Evolutionary conservation across 768 basidiomycete genomes (phyloP), one percentile per base, ranked within the genome.

Genomic region (Glaciozyma martinii): DNA sequence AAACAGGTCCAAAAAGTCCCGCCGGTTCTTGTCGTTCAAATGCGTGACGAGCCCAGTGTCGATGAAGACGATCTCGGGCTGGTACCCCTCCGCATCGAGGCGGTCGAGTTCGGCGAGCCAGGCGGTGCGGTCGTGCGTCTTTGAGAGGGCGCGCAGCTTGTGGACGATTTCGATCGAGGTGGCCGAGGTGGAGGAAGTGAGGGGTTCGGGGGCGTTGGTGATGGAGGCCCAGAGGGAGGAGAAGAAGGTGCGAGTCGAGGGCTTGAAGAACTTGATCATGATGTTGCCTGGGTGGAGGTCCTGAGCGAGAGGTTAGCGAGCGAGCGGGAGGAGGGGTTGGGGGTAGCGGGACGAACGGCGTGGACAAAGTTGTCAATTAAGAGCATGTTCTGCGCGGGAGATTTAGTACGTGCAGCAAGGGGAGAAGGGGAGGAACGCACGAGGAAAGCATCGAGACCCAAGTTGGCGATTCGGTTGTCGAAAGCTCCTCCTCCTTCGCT

Each of bases 281-380:
- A 97, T 93, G 76, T 98, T 98, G 37, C 94, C 94, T 81, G 37
- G 21, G 27, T 16, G 27, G 52, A 8, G 42, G 15, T 19, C 29
- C 37, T 32, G 9, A 21, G 21, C 13, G 1, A 10, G 10, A 12
- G 60, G 23, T 2, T 19, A 27, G 32, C 53, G 59, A 27, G 19
- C 5, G 25, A 30, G 3, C 2, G 23, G 19, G 49, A 18, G 46
- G 53, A 37, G 2, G 30, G 13, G 32, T 16, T 7, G 13, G 29
- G n/a, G 27, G 62, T 71, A 13, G 75, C 77, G 70, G 79, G 79
- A 18, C 79, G 73, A 68, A 79, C 79, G 25, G 78, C 75, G 71
- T 98, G 95, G 15, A 94, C 91, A 77, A 95, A 99, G 77, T 99
- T 98, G 77, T 99, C 95, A 53, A 99, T 80, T 1, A 99, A 80